Percentiles rank a stretch among this genome's conserved stretches.
Conservation (phyloP, 2,329 filamentous ascomycete species). For the Nakataea oryzae region DNA sequence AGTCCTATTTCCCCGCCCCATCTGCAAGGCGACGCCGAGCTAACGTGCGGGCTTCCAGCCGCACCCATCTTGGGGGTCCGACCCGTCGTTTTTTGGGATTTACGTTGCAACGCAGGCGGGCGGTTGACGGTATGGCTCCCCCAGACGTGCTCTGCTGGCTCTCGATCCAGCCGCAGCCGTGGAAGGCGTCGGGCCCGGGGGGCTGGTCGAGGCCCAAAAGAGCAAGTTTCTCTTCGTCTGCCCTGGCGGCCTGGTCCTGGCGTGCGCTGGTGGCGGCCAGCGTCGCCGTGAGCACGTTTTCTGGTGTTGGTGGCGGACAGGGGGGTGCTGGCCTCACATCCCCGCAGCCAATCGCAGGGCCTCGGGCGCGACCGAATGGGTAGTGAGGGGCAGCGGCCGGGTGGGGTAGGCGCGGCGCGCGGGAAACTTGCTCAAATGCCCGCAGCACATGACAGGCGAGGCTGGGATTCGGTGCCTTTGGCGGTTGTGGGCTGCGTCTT, state of each 20-base stretch:
- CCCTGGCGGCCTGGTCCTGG: too few relatives aligned
- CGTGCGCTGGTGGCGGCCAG: not conserved
- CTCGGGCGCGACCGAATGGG: not conserved
- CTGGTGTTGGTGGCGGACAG: not conserved
- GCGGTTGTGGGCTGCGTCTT: too few relatives aligned
- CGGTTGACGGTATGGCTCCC: too few relatives aligned
- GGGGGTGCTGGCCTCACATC: not conserved
- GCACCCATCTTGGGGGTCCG: not conserved
- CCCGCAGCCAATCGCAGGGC: not conserved
- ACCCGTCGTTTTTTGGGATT: too few relatives aligned
- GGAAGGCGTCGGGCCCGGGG: too few relatives aligned
- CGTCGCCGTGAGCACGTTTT: not conserved
- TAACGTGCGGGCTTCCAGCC: not conserved
- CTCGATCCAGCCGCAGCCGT: too few relatives aligned
- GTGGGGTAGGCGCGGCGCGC: not conserved
- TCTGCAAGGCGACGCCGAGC: not conserved
- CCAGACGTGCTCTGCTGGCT: too few relatives aligned
- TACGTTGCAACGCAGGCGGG: too few relatives aligned
- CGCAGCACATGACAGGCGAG: conserved; percentile 8
- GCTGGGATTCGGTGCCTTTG: too few relatives aligned
- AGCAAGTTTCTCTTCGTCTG: not conserved
- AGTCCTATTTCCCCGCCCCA: not conserved
- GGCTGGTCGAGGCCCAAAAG: not conserved
- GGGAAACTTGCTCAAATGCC: conserved; percentile 13
- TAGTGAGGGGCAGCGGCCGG: not conserved